These are phyloP conservation scores for Macadamia integrifolia DNA, from an alignment of 164 flowering plant species.

Conservation along the genomic window DNA sequence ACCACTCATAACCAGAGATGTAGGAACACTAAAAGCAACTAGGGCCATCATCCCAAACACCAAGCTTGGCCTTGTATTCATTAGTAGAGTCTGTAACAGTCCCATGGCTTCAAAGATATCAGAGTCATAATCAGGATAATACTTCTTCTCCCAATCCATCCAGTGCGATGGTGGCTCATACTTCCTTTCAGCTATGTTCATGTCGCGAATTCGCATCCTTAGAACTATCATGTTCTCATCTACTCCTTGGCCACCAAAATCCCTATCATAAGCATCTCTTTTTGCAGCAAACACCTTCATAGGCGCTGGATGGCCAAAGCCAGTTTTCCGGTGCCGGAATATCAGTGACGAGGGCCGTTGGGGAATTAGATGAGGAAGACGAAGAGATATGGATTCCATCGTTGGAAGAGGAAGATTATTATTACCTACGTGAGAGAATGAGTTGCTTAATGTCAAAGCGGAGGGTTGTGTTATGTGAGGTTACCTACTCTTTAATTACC, in stretches of 20 bases:
- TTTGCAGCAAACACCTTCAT: neutral
- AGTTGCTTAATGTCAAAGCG: too few species aligned
- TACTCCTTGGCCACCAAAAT: neutral
- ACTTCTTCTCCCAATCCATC: slow-evolving; percentile 42
- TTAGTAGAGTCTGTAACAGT: slow-evolving; percentile 24
- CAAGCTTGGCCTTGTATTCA: slow-evolving; percentile 32
- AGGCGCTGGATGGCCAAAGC: neutral
- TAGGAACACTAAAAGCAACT: neutral
- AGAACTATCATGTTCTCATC: neutral
- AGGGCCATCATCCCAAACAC: slow-evolving; percentile 15
- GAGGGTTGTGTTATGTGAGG: too few species aligned
- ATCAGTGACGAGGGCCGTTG: too few species aligned
- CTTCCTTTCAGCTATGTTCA: slow-evolving; percentile 29
- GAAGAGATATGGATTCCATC: too few species aligned
- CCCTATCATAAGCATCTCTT: neutral
- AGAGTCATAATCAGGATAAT: slow-evolving; percentile 14
- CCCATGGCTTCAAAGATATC: slow-evolving; percentile 17
- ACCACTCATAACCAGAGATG: neutral
- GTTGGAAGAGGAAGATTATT: too few species aligned
- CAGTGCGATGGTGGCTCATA: slow-evolving; percentile 31
- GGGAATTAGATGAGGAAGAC: too few species aligned
- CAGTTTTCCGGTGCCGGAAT: neutral
- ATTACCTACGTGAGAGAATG: too few species aligned
- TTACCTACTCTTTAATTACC: too few species aligned
- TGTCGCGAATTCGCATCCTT: slow-evolving; percentile 31